Evolutionary conservation across 768 basidiomycete species (phyloP).

Genomic region (Podaxis rugospora): DNA sequence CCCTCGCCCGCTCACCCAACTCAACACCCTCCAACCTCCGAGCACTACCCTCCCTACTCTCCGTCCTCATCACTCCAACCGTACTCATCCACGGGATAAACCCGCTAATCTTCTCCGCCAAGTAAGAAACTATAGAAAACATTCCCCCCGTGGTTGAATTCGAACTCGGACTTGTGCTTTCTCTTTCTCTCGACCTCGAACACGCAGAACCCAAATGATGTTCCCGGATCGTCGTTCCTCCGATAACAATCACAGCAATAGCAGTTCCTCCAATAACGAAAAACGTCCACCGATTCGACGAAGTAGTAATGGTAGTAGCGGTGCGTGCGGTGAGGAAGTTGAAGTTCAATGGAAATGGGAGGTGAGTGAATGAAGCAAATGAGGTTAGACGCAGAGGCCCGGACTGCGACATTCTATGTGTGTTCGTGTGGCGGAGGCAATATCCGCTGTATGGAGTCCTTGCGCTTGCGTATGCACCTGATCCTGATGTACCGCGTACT

Average conservation of each 20-base stretch:
- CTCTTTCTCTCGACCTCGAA: background rate
- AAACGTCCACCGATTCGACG: constrained; percentile 1
- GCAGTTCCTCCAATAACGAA: constrained; percentile 4
- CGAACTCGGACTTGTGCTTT: background rate
- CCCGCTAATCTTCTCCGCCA: constrained; percentile 3
- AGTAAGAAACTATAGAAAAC: background rate
- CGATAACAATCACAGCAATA: constrained; percentile 1
- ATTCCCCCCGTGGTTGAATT: background rate
- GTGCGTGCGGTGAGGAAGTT: background rate
- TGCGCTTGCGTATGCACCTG: background rate
- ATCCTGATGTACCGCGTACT: background rate
- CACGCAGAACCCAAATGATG: background rate
- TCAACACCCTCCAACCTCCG: background rate
- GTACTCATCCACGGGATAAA: background rate
- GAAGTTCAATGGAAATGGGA: background rate
- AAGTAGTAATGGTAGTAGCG: background rate
- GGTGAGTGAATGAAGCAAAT: background rate
- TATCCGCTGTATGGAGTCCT: background rate
- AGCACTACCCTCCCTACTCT: background rate
- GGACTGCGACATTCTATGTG: background rate
- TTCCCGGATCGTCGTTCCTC: background rate
- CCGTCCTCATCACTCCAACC: background rate
- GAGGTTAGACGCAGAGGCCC: background rate
- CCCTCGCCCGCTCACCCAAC: background rate
- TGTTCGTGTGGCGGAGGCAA: background rate